Percentiles rank a stretch among this genome's conserved stretches.
Conservation (phyloP, 1,139 yeast genomes). For the Scheffersomyces parashehatae region DNA sequence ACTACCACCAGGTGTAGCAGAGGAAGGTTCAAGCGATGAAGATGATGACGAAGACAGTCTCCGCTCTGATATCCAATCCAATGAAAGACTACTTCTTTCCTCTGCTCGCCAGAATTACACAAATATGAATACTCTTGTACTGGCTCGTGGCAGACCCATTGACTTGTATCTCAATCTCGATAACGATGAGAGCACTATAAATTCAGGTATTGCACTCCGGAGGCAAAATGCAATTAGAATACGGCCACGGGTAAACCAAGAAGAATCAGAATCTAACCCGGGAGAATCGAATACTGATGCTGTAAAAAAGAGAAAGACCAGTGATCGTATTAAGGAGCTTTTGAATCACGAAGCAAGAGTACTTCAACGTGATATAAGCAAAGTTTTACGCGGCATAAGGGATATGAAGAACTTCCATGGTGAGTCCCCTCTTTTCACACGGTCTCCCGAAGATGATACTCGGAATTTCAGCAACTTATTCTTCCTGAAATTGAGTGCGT, state of each 20-base stretch:
- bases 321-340: background rate
- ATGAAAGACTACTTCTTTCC: constrained; percentile 27
- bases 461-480: constrained; percentile 1
- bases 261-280: background rate
- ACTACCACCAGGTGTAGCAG: background rate
- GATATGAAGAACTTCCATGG: constrained; percentile 3
- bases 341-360: background rate
- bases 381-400: background rate
- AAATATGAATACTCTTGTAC: constrained; percentile 17
- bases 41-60: constrained; percentile 5
- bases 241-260: background rate
- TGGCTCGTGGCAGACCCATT: constrained; percentile 6
- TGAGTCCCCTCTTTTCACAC: constrained; percentile 2
- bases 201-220: constrained; percentile 11
- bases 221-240: constrained; percentile 16
- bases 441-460: background rate
- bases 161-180: constrained; percentile 1
- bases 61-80: constrained; percentile 16
- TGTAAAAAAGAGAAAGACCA: constrained; percentile 2
- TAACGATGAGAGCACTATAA: background rate
- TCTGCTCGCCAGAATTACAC: constrained; percentile 30
- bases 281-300: background rate
- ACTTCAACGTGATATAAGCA: background rate
- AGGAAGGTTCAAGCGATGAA: constrained; percentile 4
- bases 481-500: constrained; percentile 2